Base-by-base conservation (phyloP, 257 asterid genomes). In the Gentiana straminea region DNA sequence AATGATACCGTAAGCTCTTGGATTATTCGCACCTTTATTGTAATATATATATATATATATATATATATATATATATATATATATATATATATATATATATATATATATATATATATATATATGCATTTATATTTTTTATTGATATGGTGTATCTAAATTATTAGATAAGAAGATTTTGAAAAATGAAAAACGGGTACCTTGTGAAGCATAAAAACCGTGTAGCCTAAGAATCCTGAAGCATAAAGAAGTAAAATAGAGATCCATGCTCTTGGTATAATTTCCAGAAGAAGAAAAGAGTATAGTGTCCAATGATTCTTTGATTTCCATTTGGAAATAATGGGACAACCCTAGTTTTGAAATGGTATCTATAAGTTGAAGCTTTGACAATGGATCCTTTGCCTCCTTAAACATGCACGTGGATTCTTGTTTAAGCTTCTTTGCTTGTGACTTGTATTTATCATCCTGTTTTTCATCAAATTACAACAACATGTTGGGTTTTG, bases 181-280 rank as follows among this genome's bases (percentile, higher is more conserved):
- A 35, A 38, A 3, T 8, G 8, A 13, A 50, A 2, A n/a, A 4
- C 0, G 24, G 7, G 33, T 13, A 80, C 93, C 89, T 73, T 67
- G 72, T n/a, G 86, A 55, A 71, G 77, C 82, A 60, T 68, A 43
- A 58, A 64, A 67, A n/a, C 84, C 89, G 46, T 77, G 66, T 38
- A 75, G 82, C 71, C 94, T 75, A 7, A 79, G 82, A 63, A 77
- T 55, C 60, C 83, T 63, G 45, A 81, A 77, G 63, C 59, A 55
- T 57, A 81, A 62, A 0, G 84, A 75, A 55, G 78, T 38, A 11
- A 70, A 59, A 61, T 84, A 75, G 3, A 59, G 79, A 59, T 73
- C 68, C 4, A 47, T 8, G 7, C 41, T 0, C 12, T 44, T 48
- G 55, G 4, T 10, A 0, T 57, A 38, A n/a, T n/a, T 47, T 5